phyloP scores from a whole-genome alignment of 306 rosid genomes.

The Dalbergia cochinchinensis region DNA sequence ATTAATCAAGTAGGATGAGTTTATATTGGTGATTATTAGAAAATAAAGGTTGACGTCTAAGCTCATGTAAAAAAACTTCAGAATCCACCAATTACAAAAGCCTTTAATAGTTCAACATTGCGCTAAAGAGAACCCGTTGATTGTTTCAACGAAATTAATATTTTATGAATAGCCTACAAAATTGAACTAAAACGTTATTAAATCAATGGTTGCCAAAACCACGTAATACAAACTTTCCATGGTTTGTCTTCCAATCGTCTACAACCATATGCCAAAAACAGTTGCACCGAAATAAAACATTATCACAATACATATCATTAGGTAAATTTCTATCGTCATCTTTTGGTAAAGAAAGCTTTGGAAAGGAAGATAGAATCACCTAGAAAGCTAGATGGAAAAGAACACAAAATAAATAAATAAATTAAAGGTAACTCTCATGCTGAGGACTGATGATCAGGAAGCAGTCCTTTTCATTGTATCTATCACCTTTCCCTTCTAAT shows the following conservation, averaged over 20 bases:
- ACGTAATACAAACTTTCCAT: neutral
- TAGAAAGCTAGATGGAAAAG: neutral
- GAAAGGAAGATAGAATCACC: neutral
- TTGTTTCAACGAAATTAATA: neutral
- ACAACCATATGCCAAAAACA: neutral
- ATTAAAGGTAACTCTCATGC: neutral
- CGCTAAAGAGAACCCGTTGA: neutral
- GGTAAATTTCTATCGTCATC: neutral
- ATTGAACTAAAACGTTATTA: neutral
- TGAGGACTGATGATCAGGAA: neutral
- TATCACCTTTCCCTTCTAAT: neutral
- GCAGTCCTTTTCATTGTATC: constrained; percentile 14
- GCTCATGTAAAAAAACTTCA: neutral
- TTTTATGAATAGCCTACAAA: neutral
- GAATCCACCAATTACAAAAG: neutral
- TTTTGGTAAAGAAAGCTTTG: neutral
- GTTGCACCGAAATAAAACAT: neutral
- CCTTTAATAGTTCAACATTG: neutral
- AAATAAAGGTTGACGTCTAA: neutral
- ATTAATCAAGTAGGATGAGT: neutral
- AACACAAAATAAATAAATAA: neutral
- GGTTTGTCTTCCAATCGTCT: neutral
- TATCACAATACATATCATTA: neutral
- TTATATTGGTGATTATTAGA: neutral
- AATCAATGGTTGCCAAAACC: neutral